A percentile compares a stretch with the other conserved stretches of the same genome.
These are phyloP conservation scores for Ustulina deusta DNA, from an alignment of 2,329 filamentous ascomycete species.

Conservation along the genomic window DNA sequence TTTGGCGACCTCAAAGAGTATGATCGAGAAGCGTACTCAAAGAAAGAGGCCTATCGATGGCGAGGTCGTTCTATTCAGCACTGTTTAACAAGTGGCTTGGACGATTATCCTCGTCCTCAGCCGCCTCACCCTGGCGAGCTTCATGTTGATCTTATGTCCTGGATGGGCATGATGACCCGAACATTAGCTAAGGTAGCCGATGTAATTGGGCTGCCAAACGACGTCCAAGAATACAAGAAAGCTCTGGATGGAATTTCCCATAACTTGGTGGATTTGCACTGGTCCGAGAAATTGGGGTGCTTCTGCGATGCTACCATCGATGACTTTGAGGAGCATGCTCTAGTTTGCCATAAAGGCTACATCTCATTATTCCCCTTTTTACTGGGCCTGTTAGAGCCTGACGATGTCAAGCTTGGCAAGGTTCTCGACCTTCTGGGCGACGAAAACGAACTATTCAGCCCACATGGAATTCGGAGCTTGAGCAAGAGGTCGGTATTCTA, in stretches of 20 bases:
- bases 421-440: conserved; percentile 83
- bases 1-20: conserved; percentile 90
- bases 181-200: conserved; percentile 84
- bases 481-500: conserved; percentile 87
- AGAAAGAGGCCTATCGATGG: conserved; percentile 96
- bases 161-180: conserved; percentile 96
- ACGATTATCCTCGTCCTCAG: conserved; percentile 94
- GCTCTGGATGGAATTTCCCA: conserved; percentile 81
- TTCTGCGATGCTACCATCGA: conserved; percentile 98
- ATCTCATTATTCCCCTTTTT: conserved; percentile 94
- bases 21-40: conserved; percentile 87
- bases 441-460: conserved; percentile 88
- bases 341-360: conserved; percentile 97
- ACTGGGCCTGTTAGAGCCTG: conserved; percentile 79
- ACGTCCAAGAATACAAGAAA: conserved; percentile 77
- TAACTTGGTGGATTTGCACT: conserved; percentile 94
- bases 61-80: conserved; percentile 88
- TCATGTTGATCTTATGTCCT: conserved; percentile 92
- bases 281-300: conserved; percentile 81
- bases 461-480: conserved; percentile 87
- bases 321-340: conserved; percentile 88
- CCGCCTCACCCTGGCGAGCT: conserved; percentile 96
- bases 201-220: conserved; percentile 80
- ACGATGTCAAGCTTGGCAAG: conserved; percentile 79
- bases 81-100: conserved; percentile 90